Percentiles rank a stretch among this genome's conserved stretches.
phyloP scores from a whole-genome alignment of 257 asterid genomes.

The Nicotiana tomentosiformis region DNA sequence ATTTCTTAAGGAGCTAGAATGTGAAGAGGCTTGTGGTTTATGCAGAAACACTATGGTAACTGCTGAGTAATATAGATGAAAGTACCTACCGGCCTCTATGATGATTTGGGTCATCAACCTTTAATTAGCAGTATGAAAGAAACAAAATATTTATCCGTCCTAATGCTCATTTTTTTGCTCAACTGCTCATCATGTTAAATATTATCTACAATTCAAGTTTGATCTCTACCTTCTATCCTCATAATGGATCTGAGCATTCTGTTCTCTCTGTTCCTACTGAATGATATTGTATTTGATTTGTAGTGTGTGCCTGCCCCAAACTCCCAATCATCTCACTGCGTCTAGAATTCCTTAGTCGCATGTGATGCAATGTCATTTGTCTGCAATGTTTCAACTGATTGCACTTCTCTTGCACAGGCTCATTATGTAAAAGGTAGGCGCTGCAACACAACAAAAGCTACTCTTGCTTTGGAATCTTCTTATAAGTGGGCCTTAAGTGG shows the following conservation, averaged over 20 bases:
- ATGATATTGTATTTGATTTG: not conserved
- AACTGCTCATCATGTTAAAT: not conserved
- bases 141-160: not conserved
- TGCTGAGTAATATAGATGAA: not conserved
- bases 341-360: not conserved
- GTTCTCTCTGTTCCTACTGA: not conserved
- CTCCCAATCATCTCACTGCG: not conserved
- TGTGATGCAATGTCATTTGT: not conserved
- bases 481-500: slow-evolving; percentile 98
- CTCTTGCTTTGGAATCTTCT: slow-evolving; percentile 64
- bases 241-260: not conserved
- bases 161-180: not conserved
- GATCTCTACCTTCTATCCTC: not conserved
- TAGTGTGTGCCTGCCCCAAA: not conserved
- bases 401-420: slow-evolving; percentile 41
- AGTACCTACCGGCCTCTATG: not conserved
- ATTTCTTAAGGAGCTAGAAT: not conserved
- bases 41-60: not conserved
- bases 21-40: not conserved
- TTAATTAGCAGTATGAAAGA: not conserved
- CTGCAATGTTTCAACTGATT: not conserved
- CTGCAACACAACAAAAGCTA: slow-evolving; percentile 77
- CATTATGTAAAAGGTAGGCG: slow-evolving; percentile 86
- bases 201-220: not conserved
- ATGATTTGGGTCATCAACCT: not conserved